Base-by-base conservation (phyloP, 2,329 filamentous ascomycete genomes). In the Fusarium robinianum region DNA sequence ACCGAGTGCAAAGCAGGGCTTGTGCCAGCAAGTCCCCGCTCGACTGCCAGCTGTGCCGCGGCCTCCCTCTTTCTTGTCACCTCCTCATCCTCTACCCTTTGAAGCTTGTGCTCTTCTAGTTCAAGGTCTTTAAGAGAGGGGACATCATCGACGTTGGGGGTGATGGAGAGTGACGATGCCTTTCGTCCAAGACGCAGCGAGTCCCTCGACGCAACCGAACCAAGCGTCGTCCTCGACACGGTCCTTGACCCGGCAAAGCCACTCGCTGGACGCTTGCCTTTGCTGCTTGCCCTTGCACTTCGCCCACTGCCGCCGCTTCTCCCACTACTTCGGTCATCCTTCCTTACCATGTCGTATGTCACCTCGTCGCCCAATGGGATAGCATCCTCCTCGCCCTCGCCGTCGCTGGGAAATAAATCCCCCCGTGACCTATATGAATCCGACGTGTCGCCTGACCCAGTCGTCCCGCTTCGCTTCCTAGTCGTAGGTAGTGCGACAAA, bases 351-450 rank as follows among this genome's bases (percentile, higher is more conserved):
- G 3, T 84, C 83, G 65, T 95, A 84, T 3, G 90, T 88, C 58
- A 97, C 95, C 62, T 96, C 91, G 63, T 96, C 92, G 59, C 92
- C 89, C 12, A 97, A 72, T 9, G 90, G 88, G n/a, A 96, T 82
- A 1, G 92, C 92, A 68, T 97, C 92, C 65, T 95, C 91, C 52
- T 95, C 90, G 39, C 91, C 90, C 61, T 85, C 82, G 32, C 79
- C 81, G 51, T 95, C 90, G 60, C 90, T 96, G 0, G 90, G 90
- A 56, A 96, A 94, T 9, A 97, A 73, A 68, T 97, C 92, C 2
- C 90, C 90, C 32, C 92, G 77, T 8, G 90, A 96, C 60, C 91
- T 87, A 53, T 87, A 83, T 5, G 91, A 96, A 64, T 92, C 90
- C 18, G 83, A 87, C 1, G 91, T 96, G 53, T 85, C 85, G 26